Base-by-base conservation (phyloP, 2,329 filamentous ascomycete genomes). In the Cladophialophora bantiana region DNA sequence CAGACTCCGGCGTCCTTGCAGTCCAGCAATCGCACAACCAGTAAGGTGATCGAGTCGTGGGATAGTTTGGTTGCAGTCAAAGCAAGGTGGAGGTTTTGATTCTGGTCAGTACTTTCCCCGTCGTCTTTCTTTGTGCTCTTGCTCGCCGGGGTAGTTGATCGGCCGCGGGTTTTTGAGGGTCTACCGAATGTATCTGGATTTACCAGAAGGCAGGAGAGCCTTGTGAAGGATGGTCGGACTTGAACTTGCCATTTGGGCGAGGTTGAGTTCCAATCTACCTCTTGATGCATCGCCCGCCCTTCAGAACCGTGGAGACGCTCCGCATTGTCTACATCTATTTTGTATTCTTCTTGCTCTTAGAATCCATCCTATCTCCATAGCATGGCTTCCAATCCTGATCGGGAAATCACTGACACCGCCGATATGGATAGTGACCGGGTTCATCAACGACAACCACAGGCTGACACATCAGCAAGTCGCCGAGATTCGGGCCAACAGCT, bases 51-150 rank as follows among this genome's bases (percentile, higher is more conserved):
- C 26, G 57, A 48, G 34, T 40, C 40, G 57, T n/a, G 57, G 48
- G 38, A 59, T 48, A 59, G n/a, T 59, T 34, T n/a, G 7, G 2
- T 13, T 50, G 7, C 20, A n/a, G 13, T 34, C 40, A 35, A 48
- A 26, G 6, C 18, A 18, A 12, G 31, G 31, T 58, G 40, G 42
- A 48, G 50, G 40, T 40, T 40, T 58, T 57, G 20, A 42, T 40
- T 54, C 55, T 63, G 60, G 65, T 67, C 36, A 67, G 65, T 67
- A 42, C 59, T 52, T 60, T 38, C 45, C 45, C 6, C 20, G n/a
- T 55, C 35, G 10, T 36, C 20, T 32, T 45, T 62, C 26, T 62
- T 55, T 26, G 48, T 54, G 59, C 45, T 34, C 42, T 31, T 61
- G 20, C 31, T 26, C 18, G 7, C n/a, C 7, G 18, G 31, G 9